Evolutionary conservation across 768 basidiomycete genomes (phyloP), one percentile per base, ranked within the genome.

Genomic region (Rhizopogon vulgaris): DNA sequence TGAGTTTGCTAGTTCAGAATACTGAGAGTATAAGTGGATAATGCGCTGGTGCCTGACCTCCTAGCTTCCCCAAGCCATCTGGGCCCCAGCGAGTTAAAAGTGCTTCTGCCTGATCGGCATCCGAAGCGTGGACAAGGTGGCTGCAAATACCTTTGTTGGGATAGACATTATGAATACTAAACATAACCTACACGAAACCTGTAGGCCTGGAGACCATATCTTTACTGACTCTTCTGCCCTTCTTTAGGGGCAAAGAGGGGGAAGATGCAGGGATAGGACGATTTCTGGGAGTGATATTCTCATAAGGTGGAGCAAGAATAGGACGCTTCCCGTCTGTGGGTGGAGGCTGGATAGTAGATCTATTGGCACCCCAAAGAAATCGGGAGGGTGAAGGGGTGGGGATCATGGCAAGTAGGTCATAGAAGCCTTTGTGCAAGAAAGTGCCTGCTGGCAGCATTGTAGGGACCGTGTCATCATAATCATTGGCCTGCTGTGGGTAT

Each of bases 61-160:
- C 90, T 47, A 94, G 72, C 69, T 94, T 94, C 53, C 90, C 90
- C 67, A 90, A 70, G 38, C 90, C 85, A 69, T 94, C 92, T 41
- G 87, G 86, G 36, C 87, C 86, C 91, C 93, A 94, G 51, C 90
- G 80, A 58, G 80, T 84, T 45, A 94, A 83, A 54, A 94, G 76
- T 24, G 87, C 91, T 67, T 90, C 88, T 32, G 89, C 81, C 65
- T 94, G 89, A 70, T 89, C 88, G 11, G 86, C 89, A 70, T 93
- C 89, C 52, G 89, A 92, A 28, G 93, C 91, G 71, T 94, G 92
- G 9, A 93, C 84, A 56, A 92, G 77, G 72, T 95, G 92, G 49
- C 91, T 94, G 63, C 48, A 22, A 34, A 34, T 24, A 9, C 18
- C 28, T 14, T 34, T 46, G 45, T 46, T 58, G 42, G 52, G 55